Evolutionary conservation across 345 rosid species (phyloP), one percentile per base, ranked within the genome.

Genomic region (Salix caprea): DNA sequence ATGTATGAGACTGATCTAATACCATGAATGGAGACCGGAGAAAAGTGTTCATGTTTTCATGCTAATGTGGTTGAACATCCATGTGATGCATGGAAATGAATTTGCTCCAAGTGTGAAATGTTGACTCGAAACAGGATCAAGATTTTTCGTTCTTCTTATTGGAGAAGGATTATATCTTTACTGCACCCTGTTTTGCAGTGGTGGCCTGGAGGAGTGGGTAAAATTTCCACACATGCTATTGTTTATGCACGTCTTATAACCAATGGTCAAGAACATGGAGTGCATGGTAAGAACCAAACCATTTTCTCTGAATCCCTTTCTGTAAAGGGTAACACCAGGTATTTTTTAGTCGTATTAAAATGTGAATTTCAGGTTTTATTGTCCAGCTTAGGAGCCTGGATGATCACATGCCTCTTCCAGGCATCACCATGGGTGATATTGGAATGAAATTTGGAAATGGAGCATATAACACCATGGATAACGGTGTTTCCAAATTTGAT

Each of bases 171-270:
- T 7, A 30, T 30, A 23, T 24, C 65, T 15, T 66, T 76, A 8
- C 56, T 32, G 79, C 40, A 5, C 28, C 76, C 40, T 28, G 66
- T 56, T 84, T 75, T 78, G 79, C 56, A 96, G 99, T 94, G 99
- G 99, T 96, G 99, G 99, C 99, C 98, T 74, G 99, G 99, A 82
- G 99, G 99, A 60, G 74, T 96, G 84, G 99, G 99, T 73, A 91
- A 91, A 86, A 84, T 69, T 78, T 85, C 97, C 72, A 96, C 99
- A 0, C 99, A 96, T 91, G 97, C 93, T 72, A 83, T 91, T 85
- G 92, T 91, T 75, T 96, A 96, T 82, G 98, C 98, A 26, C 97
- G 96, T 56, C 99, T 96, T 62, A 82, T 92, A 40, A 87, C 84
- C 61, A 87, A 85, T 78, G 96, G 96, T 64, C 79, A 89, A 76